Evolutionary conservation across 345 rosid genomes (phyloP), one percentile per base, ranked within the genome.

Genomic region (Combretum micranthum): DNA sequence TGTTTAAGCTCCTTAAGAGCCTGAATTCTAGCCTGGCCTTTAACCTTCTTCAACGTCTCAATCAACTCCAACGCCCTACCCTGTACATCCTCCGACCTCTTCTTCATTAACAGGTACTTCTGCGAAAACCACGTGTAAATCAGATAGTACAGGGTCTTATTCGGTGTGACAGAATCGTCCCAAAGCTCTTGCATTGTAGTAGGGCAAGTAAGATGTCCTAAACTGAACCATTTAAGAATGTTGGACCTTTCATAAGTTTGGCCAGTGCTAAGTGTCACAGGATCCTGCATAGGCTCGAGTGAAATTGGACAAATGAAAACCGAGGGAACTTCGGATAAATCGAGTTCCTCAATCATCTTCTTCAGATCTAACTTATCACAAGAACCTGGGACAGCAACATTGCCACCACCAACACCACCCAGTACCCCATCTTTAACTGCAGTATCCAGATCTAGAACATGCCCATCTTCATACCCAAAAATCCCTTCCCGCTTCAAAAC

Each of bases 141-240:
- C 47, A 64, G 50, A 52, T 64, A 62, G 42, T 64, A 64, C n/a
- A 64, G 69, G 55, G 69, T 64, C 51, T 52, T 50, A 26, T 64
- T 64, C 13, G 69, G 69, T 15, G 63, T 64, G 39, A 64, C 69
- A 0, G 69, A 64, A 6, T 64, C 63, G 10, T 64, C 69, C 69
- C 69, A 64, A 26, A 64, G 69, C 55, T 64, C 69, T 43, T 64
- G 69, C 69, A 64, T 64, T 39, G 69, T 64, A 52, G 69, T 64
- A 46, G 69, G 69, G 50, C 69, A 64, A 52, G 63, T 64, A 12
- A 64, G 57, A 56, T 64, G 69, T 21, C 69, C 69, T 46, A 64
- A 53, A 52, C 63, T 64, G 50, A 64, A 64, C 69, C 69, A 64
- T 51, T 57, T 64, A 39, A 64, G 69, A 46, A 64, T 64, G 42